Base-by-base conservation (phyloP, 768 basidiomycete species). In the Hemileccinum impolitum region DNA sequence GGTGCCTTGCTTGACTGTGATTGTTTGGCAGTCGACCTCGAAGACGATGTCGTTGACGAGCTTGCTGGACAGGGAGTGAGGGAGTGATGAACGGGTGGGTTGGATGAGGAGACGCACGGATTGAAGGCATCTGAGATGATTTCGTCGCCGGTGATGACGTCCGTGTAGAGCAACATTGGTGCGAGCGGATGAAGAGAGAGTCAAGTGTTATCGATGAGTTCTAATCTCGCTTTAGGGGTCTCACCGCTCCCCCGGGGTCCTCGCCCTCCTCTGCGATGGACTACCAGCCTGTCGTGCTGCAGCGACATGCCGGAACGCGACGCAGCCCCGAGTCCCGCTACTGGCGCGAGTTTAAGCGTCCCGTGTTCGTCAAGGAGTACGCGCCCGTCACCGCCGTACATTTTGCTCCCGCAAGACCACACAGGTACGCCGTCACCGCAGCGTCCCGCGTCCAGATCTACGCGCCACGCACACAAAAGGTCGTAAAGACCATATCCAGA, bases 361-460 rank as follows among this genome's bases (percentile, higher is more conserved):
- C 91, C 3, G 88, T 97, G 1, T 99, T 98, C 67, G 80, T 98
- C 66, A 97, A 96, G 70, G 92, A 97, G 73, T 95, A 95, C 65
- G 92, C 93, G 0, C 93, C 94, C 14, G 85, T 99, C 57, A 97
- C 95, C 46, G 90, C 90, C 14, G 77, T 99, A 28, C 91, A 97
- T 65, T 98, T 98, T 69, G 83, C 91, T 1, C 82, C 82, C 1
- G 73, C 87, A 23, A 85, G 82, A 67, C 95, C 95, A 5, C 93
- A 99, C 66, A 77, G 88, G 62, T 97, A 94, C 75, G 95, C 94
- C 21, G 94, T 98, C 48, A 96, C 94, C 23, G 90, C 94, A 2
- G 93, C 92, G 0, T 89, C 94, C 1, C 77, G 94, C 55, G 84
- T 99, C 1, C 90, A 98, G 69, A 87, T 98, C 63, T 97, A 97